Evolutionary conservation across 83 land plant species (phyloP).

Genomic region (Thuja plicata): DNA sequence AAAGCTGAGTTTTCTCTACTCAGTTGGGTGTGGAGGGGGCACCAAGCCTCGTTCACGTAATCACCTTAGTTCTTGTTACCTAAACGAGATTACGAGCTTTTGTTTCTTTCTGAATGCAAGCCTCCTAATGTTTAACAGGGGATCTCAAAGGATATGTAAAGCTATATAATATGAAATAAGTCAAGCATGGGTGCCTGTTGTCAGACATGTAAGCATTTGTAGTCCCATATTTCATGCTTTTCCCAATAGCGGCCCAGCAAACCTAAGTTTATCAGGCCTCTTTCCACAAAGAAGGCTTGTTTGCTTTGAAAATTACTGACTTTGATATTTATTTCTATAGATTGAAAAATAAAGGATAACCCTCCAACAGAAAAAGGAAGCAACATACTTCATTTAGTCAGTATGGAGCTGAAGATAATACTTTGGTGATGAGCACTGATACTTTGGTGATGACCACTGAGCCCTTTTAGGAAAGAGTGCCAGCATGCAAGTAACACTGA

Average conservation of each 20-base stretch:
- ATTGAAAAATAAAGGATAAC: not conserved
- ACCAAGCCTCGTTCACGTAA: too few species aligned
- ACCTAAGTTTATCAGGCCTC: not conserved
- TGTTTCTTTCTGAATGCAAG: too few species aligned
- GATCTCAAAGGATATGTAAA: not conserved
- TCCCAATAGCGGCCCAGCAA: not conserved
- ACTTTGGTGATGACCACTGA: not conserved
- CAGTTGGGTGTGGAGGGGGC: too few species aligned
- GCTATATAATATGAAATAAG: not conserved
- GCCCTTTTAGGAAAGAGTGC: not conserved
- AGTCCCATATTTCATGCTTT: not conserved
- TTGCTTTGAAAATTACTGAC: not conserved
- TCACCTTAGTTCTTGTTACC: too few species aligned
- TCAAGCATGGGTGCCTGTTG: not conserved
- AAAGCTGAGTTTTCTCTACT: too few species aligned
- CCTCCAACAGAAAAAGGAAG: not conserved
- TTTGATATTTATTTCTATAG: not conserved
- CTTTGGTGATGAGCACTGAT: not conserved
- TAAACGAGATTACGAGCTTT: too few species aligned
- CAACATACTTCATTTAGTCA: not conserved
- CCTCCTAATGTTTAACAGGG: too few species aligned
- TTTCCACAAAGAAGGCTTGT: not conserved
- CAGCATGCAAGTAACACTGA: not conserved
- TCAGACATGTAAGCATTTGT: not conserved
- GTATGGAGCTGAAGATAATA: not conserved